phyloP scores from a whole-genome alignment of 345 rosid species.

The Populus davidiana region DNA sequence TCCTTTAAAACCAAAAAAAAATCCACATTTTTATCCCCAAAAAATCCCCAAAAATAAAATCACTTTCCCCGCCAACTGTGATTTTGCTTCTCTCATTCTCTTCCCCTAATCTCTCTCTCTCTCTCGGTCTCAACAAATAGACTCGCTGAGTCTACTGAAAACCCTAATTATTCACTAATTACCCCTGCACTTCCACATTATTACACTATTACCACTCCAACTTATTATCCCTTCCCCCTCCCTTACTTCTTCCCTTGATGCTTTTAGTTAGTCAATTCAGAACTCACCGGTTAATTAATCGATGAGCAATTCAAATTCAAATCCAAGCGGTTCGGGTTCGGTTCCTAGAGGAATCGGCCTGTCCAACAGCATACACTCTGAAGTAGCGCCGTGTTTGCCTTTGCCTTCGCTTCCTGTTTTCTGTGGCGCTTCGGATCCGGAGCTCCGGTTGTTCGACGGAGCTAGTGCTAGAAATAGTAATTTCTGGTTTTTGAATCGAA shows the following conservation, averaged over 20 bases:
- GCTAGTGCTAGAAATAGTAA: conserved; percentile 18
- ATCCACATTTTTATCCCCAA: background rate
- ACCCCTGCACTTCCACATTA: conserved; percentile 16
- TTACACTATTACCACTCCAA: conserved; percentile 7
- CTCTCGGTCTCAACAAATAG: conserved; percentile 47
- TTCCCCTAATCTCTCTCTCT: conserved; percentile 8
- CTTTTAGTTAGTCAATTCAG: conserved; percentile 19
- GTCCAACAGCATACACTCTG: conserved; percentile 88
- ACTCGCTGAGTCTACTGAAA: conserved; percentile 4
- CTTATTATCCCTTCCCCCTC: background rate
- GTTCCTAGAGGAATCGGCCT: conserved; percentile 64
- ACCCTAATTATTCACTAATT: conserved; percentile 31
- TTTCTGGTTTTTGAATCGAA: conserved; percentile 54
- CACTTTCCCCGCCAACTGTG: conserved; percentile 78
- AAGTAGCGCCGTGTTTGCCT: conserved; percentile 84
- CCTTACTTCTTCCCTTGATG: conserved; percentile 28
- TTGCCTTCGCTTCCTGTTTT: conserved; percentile 85
- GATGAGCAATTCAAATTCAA: conserved; percentile 48
- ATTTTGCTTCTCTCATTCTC: background rate
- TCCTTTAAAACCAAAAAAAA: too few species aligned
- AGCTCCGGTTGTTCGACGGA: conserved; percentile 64
- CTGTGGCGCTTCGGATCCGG: conserved; percentile 74
- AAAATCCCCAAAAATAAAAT: conserved; percentile 17
- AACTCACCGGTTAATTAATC: conserved; percentile 28
- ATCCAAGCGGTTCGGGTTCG: conserved; percentile 43